Conservation (phyloP, 257 asterid genomes). For the Nicotiana tomentosiformis region DNA sequence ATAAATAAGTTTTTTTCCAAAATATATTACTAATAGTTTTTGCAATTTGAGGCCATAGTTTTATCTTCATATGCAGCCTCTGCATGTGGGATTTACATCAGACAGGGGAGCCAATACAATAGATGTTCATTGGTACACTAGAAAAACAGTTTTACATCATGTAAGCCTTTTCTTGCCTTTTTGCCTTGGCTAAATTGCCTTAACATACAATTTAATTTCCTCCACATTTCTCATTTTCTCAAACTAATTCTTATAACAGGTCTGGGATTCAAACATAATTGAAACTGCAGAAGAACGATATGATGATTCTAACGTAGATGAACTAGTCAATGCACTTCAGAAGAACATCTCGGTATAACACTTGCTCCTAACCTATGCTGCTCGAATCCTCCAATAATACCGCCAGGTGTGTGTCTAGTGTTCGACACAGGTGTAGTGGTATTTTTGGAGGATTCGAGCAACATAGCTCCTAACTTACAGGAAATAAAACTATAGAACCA, state of each 20-base stretch:
- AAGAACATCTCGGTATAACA: constrained; percentile 60
- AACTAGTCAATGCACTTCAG: constrained; percentile 43
- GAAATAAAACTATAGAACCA: no score
- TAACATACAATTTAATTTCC: background rate
- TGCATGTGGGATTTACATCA: constrained; percentile 55
- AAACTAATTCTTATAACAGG: constrained; percentile 26
- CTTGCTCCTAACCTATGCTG: background rate
- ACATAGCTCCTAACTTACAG: background rate
- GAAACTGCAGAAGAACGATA: constrained; percentile 60
- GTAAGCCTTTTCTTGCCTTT: constrained; percentile 25
- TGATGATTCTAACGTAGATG: constrained; percentile 39
- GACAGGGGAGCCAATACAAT: constrained; percentile 61
- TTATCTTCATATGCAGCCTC: constrained; percentile 42
- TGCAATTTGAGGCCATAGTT: background rate
- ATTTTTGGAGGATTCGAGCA: background rate
- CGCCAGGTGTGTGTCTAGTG: background rate
- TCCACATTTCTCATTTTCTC: background rate
- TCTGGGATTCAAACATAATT: constrained; percentile 75
- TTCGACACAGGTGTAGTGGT: background rate
- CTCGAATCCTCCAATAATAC: background rate
- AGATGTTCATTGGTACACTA: constrained; percentile 71
- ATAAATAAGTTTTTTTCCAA: background rate
- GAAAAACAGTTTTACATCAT: constrained; percentile 72
- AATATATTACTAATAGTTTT: no score
- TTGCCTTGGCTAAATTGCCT: background rate